Evolutionary conservation across 2,329 filamentous ascomycete species (phyloP), one percentile per base, ranked within the genome.

Genomic region (Aciculosporium take): DNA sequence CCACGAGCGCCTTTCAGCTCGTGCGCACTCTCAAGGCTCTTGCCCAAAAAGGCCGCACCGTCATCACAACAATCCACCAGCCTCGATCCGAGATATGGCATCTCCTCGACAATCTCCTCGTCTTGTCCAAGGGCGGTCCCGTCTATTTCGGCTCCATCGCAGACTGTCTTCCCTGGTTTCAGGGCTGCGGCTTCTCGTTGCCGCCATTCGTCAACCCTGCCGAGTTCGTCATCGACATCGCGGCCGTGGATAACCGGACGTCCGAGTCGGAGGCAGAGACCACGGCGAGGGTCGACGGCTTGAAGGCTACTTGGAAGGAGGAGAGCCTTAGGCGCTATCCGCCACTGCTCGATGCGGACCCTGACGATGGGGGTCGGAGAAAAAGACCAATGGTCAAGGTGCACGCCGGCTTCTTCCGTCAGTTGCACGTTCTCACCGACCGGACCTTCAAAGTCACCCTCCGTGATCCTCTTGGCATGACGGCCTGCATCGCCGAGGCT

Each of bases 51-150:
- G 81, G 81, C 0, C 65, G 81, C 20, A 87, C 81, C 0, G 68
- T 87, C 41, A 72, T 87, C 12, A 79, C 78, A 0, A 85, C 81
- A 0, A 83, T 88, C 28, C 83, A 88, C 54, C 80, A 85, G 47
- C 83, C 83, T 17, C 69, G 83, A 17, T 85, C 81, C 0, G 83
- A 87, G 55, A 87, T 88, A 12, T 88, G 82, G 81, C 71, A 74
- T 25, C 67, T 86, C 13, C 84, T 88, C 52, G 82, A 87, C 55
- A 76, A 77, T 44, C 65, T 87, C 7, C 65, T 86, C 8, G 66
- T 88, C 10, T 57, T 88, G 3, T 77, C 80, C 2, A 71, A 68
- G 49, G 83, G 83, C 0, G 72, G 70, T 27, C 74, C 79, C 0
- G 72, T 86, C 0, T 88, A 81, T 51, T 79, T 77, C 18, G 83